These are phyloP conservation scores for Oryza coarctata DNA, from an alignment of 176 grass and related monocot species.

Conservation along the genomic window DNA sequence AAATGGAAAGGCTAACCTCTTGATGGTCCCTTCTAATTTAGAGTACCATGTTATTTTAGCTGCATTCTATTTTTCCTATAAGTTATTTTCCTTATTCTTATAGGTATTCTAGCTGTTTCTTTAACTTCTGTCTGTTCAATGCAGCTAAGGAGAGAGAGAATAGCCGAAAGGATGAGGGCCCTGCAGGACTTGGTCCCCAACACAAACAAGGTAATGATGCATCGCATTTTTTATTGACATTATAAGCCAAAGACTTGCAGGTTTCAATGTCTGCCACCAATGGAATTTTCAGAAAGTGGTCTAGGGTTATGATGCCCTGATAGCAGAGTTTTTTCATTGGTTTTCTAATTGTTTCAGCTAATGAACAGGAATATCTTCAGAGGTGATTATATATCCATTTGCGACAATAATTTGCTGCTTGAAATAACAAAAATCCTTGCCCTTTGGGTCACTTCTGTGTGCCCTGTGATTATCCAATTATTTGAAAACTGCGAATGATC, in stretches of 20 bases:
- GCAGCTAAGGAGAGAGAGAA: conserved; percentile 88
- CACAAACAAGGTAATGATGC: conserved; percentile 79
- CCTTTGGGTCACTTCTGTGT: not conserved
- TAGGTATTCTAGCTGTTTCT: conserved; percentile 1
- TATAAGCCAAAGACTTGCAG: not conserved
- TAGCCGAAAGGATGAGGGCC: conserved; percentile 93
- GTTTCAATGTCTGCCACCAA: not conserved
- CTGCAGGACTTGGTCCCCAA: conserved; percentile 92
- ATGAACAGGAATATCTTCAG: conserved; percentile 2
- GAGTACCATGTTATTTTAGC: not conserved
- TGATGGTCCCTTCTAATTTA: not conserved
- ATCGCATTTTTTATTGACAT: conserved; percentile 34
- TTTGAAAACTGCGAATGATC: not conserved
- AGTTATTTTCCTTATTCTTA: not conserved
- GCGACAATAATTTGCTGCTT: not conserved
- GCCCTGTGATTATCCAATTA: not conserved
- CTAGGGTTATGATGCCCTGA: conserved; percentile 24
- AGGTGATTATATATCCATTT: conserved; percentile 5
- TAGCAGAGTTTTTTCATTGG: not conserved
- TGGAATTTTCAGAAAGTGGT: conserved; percentile 33
- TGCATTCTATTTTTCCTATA: not conserved
- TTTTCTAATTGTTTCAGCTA: conserved; percentile 12
- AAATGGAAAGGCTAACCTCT: not conserved
- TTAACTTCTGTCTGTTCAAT: conserved; percentile 4
- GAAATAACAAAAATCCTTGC: not conserved